phyloP scores from a whole-genome alignment of 2,329 filamentous ascomycete genomes.

The Pseudocercospora vitis region DNA sequence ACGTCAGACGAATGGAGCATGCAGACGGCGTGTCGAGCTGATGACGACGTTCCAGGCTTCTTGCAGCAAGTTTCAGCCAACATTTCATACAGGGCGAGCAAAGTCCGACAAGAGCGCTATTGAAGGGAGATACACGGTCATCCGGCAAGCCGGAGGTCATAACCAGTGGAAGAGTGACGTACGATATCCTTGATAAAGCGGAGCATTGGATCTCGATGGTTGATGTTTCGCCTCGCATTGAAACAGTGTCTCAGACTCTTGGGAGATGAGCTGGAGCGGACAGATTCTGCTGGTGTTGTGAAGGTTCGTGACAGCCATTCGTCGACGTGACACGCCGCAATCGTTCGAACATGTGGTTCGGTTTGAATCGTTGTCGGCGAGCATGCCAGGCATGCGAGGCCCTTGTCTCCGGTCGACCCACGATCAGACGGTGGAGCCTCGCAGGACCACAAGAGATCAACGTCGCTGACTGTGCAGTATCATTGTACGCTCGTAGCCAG shows the following conservation, averaged over 20 bases:
- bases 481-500: no score
- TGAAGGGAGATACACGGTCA: no score
- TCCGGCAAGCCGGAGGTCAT: no score
- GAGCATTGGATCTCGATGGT: conserved; percentile 1
- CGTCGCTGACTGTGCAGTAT: no score
- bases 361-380: not conserved
- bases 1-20: no score
- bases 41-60: no score
- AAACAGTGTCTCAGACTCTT: conserved; percentile 2
- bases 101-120: no score
- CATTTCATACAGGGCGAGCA: no score
- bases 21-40: no score
- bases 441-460: no score
- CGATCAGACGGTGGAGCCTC: no score
- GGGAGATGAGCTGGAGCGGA: not conserved
- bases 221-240: not conserved
- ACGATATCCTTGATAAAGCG: not conserved
- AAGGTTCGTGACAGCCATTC: conserved; percentile 2
- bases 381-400: not conserved
- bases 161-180: not conserved
- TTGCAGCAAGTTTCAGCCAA: no score
- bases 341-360: not conserved
- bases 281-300: not conserved
- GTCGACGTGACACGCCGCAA: not conserved
- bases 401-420: not conserved